These are phyloP conservation scores for Entomortierella chlamydospora DNA, from an alignment of 192 early-diverging fungal genomes.

Conservation along the genomic window DNA sequence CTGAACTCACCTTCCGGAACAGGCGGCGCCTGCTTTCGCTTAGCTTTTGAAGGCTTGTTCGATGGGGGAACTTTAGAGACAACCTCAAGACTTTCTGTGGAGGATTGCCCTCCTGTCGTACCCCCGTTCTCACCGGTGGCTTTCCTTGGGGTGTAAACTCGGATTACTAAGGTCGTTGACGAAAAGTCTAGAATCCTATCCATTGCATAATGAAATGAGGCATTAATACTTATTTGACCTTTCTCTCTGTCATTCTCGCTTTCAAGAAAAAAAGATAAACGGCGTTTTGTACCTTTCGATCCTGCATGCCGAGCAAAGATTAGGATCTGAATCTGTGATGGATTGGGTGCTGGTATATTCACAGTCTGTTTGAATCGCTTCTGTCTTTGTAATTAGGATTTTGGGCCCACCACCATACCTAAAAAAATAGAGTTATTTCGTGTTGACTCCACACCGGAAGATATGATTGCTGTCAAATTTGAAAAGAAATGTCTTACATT, in stretches of 20 bases:
- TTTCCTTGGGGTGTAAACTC: slow-evolving; percentile 7
- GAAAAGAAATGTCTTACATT: slow-evolving; percentile 19
- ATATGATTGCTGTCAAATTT: too few relatives aligned
- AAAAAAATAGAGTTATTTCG: too few relatives aligned
- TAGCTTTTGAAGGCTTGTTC: not conserved
- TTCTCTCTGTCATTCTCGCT: too few relatives aligned
- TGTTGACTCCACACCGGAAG: too few relatives aligned
- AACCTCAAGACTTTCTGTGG: not conserved
- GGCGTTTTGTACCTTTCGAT: slow-evolving; percentile 8
- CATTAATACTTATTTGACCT: too few relatives aligned
- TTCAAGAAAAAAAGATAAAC: not conserved
- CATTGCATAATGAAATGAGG: too few relatives aligned
- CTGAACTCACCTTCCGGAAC: not conserved
- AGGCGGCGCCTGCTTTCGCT: not conserved
- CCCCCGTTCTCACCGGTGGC: not conserved
- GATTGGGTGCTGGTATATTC: not conserved
- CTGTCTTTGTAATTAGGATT: slow-evolving; percentile 1
- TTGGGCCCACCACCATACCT: slow-evolving; percentile 31
- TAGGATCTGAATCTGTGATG: not conserved
- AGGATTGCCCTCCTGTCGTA: not conserved
- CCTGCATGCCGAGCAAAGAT: slow-evolving; percentile 10
- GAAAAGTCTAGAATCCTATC: slow-evolving; percentile 29
- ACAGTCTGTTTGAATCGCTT: not conserved
- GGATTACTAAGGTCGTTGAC: slow-evolving; percentile 4
- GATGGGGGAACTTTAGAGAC: not conserved